Base-by-base conservation (phyloP, 768 basidiomycete genomes). In the Leucocoprinus leucothites region DNA sequence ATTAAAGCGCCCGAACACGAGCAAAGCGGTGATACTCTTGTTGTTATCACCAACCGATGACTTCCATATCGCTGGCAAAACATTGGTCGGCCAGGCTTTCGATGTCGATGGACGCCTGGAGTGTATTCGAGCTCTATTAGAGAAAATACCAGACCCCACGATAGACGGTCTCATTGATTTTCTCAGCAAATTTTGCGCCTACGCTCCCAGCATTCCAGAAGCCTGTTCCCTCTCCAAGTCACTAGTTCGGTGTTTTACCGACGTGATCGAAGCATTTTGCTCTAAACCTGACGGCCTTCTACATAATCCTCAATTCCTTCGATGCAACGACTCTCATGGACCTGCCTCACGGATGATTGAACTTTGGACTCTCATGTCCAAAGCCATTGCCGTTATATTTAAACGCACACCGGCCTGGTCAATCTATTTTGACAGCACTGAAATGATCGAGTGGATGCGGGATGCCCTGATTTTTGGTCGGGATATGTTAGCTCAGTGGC, bases 361-460 rank as follows among this genome's bases (percentile, higher is more conserved):
- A 55, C 76, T 97, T 25, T 99, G 97, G 97, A 74, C 75, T 26
- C 69, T 84, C 34, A 91, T 98, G 89, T 86, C 87, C 5, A 77
- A 79, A 48, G 82, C 90, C 2, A 81, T 96, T 46, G 80, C 88
- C 0, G 77, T 88, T 49, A 93, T 99, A 59, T 98, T 97, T 74
- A 85, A 82, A 64, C 80, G 82, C 50, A 94, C 94, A 2, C 87
- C 87, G 0, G 64, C 74, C 13, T 99, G 97, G 97, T 82, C 97
- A 0, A 67, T 74, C 7, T 87, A 79, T 66, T 91, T 91, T 67
- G 86, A 89, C 51, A 85, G 82, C 61, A 81, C 85, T 24, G 85
- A 86, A 53, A 97, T 99, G 95, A 80, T 89, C 13, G 81, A 85
- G 28, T 99, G 97, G 97, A 98, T 99, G 97, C 84, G 95, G 53